Percentiles rank a stretch among this genome's conserved stretches.
Conservation (phyloP, 2,329 filamentous ascomycete species). For the Didymosphaeria variabile region DNA sequence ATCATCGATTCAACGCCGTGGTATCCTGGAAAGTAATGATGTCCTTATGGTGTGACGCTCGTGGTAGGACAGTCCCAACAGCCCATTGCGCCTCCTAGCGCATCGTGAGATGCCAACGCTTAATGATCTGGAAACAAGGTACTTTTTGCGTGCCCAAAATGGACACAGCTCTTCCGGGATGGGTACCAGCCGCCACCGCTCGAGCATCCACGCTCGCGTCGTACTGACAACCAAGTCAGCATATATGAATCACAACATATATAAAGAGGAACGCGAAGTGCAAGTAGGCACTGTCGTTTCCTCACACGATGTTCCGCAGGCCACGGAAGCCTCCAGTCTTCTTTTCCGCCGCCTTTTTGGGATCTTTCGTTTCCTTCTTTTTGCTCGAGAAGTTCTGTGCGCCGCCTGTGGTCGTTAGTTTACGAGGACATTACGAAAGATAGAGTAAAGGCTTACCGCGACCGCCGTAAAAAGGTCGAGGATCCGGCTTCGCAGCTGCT, state of each 20-base stretch:
- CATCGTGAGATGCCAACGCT: not conserved
- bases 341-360: constrained; percentile 54
- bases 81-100: not conserved
- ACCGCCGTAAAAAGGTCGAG: constrained; percentile 61
- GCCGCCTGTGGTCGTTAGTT: constrained; percentile 49
- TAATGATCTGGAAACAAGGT: not conserved
- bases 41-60: not conserved
- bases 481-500: constrained; percentile 58
- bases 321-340: constrained; percentile 52
- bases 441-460: constrained; percentile 56
- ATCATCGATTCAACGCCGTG: not conserved
- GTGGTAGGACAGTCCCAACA: not conserved
- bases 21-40: not conserved
- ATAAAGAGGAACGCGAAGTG: not conserved
- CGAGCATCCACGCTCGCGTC: not conserved
- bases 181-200: not conserved
- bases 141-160: not conserved
- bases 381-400: constrained; percentile 65
- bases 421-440: constrained; percentile 7
- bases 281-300: constrained; percentile 5
- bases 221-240: not conserved
- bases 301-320: constrained; percentile 50
- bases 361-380: constrained; percentile 58
- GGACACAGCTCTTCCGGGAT: not conserved
- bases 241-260: not conserved